Conservation (phyloP, 2,329 filamentous ascomycete genomes). For the Diaporthe amygdali region DNA sequence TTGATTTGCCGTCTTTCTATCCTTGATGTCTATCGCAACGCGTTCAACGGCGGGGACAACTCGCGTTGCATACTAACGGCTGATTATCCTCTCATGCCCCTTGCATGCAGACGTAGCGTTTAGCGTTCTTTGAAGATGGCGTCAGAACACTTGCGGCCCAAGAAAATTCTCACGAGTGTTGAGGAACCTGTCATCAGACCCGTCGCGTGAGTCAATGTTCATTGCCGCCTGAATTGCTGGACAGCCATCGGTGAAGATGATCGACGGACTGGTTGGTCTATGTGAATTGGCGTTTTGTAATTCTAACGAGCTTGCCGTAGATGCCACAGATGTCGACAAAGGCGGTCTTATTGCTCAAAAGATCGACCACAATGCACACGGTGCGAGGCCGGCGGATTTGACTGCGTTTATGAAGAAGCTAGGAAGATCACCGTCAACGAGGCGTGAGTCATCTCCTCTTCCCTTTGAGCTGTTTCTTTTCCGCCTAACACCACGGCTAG, state of each 20-base stretch:
- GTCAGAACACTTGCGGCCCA: not conserved
- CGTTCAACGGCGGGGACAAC: too few relatives aligned
- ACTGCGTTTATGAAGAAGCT: slow-evolving; percentile 41
- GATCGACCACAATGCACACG: slow-evolving; percentile 41
- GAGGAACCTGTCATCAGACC: slow-evolving; percentile 16
- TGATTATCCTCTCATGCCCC: too few relatives aligned
- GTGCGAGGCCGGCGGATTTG: slow-evolving; percentile 36
- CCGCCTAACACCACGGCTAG: slow-evolving; percentile 24
- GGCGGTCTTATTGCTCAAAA: slow-evolving; percentile 43
- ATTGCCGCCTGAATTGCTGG: not conserved
- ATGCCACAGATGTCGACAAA: slow-evolving; percentile 40
- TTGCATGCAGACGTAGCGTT: too few relatives aligned
- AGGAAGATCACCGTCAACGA: slow-evolving; percentile 42
- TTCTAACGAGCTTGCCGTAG: slow-evolving; percentile 27
- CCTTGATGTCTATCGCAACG: too few relatives aligned
- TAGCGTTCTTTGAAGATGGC: too few relatives aligned
- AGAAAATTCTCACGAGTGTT: not conserved
- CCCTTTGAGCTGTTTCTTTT: too few relatives aligned
- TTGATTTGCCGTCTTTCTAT: too few relatives aligned
- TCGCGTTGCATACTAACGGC: too few relatives aligned
- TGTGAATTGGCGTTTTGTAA: too few relatives aligned
- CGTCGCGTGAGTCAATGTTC: slow-evolving; percentile 23
- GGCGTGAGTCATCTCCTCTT: slow-evolving; percentile 28
- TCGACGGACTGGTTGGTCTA: too few relatives aligned
- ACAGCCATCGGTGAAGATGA: not conserved